phyloP scores from a whole-genome alignment of 2,329 filamentous ascomycete genomes.

The Thelonectria olida region DNA sequence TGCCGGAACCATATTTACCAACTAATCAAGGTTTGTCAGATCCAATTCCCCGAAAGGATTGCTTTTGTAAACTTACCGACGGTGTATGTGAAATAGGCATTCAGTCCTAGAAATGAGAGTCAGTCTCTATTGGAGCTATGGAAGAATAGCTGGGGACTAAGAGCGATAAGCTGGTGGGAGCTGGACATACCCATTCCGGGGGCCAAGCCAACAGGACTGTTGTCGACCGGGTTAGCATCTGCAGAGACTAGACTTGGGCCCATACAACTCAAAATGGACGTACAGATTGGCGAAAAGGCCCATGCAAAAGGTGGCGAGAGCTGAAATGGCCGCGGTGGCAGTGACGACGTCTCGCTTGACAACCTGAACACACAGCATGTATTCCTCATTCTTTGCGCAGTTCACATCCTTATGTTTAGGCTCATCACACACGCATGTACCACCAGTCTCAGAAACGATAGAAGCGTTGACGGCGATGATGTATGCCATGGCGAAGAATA shows the following conservation, averaged over 20 bases:
- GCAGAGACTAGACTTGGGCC: neutral
- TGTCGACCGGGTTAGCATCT: slow-evolving; percentile 7
- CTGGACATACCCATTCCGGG: slow-evolving; percentile 53
- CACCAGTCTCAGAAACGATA: slow-evolving; percentile 71
- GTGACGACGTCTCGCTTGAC: slow-evolving; percentile 84
- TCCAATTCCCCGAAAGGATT: neutral
- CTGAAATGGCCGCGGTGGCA: slow-evolving; percentile 83
- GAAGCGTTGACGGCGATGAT: slow-evolving; percentile 64
- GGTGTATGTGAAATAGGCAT: slow-evolving; percentile 87
- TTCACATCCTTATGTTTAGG: slow-evolving; percentile 56
- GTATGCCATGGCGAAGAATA: slow-evolving; percentile 74
- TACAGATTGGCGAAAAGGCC: slow-evolving; percentile 81
- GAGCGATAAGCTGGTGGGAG: neutral
- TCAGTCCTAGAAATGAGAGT: slow-evolving; percentile 60
- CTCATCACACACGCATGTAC: slow-evolving; percentile 77
- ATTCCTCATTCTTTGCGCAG: slow-evolving; percentile 65
- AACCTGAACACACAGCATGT: slow-evolving; percentile 69
- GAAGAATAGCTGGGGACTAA: neutral
- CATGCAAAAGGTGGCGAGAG: slow-evolving; percentile 84
- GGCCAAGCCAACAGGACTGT: slow-evolving; percentile 49
- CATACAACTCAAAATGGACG: slow-evolving; percentile 33
- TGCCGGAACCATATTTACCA: slow-evolving; percentile 77
- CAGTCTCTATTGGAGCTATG: slow-evolving; percentile 8
- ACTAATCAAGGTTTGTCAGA: slow-evolving; percentile 53
- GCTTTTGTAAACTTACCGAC: slow-evolving; percentile 41